Evolutionary conservation across 1,284 basidiomycete genomes (phyloP), one percentile per base, ranked within the genome.

Genomic region (Porodaedalea pini): DNA sequence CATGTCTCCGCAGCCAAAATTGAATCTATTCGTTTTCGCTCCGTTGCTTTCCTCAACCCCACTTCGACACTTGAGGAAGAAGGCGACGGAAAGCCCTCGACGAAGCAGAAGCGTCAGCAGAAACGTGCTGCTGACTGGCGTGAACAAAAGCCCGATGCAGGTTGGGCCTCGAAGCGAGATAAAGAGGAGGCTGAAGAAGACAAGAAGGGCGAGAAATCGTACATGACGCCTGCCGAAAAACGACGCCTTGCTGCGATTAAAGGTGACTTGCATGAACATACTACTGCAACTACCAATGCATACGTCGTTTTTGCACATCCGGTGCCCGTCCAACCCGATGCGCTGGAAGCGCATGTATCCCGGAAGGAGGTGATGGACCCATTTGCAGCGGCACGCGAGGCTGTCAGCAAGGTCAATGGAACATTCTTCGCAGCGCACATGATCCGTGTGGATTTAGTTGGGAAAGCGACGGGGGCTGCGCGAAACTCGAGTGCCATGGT

Each of bases 231-330:
- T 0, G 81, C 81, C 57, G 91, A 98, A 71, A 98, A 98, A 78
- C 92, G 96, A 72, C 91, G 90, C 65, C 86, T 98, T 39, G 92
- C 94, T 0, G 97, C 94, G 69, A 97, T 98, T 71, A 93, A 94
- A 68, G 86, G 88, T 59, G 91, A 95, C 64, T 82, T 94, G 66
- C 92, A 95, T 70, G 60, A 65, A 11, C 73, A 82, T 1, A 78
- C 79, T 23, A 82, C 84, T 2, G 82, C 83, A 62, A 79, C 82
- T 23, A 80, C 90, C 61, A 90, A 94, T 66, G 91, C 91, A 1
- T 97, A 97, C 69, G 73, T 94, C 54, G 92, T 97, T 27, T 94
- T 95, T 69, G 90, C 87, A 1, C 81, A 92, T 69, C 75, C 84
- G 6, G 65, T 70, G 13, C 83, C 82, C 3, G 17, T 25, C 13